phyloP scores from a whole-genome alignment of 2,329 filamentous ascomycete species.

The Ophiostoma angusticollis region DNA sequence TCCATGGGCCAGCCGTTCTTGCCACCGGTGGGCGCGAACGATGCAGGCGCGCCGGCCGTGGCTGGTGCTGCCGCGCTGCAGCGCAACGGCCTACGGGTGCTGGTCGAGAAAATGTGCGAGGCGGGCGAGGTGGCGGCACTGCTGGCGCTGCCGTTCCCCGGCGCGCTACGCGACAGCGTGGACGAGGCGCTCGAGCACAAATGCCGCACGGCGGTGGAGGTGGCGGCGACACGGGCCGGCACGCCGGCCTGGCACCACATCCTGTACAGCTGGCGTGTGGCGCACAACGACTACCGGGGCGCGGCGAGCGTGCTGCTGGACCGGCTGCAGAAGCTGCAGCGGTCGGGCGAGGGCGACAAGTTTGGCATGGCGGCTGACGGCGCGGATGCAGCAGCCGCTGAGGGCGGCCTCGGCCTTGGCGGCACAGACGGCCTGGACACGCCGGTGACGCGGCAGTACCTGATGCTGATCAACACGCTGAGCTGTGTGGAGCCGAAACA shows the following conservation, averaged over 20 bases:
- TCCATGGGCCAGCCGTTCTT: conserved; percentile 39
- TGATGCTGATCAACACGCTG: conserved; percentile 87
- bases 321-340: conserved; percentile 48
- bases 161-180: conserved; percentile 62
- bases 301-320: conserved; percentile 51
- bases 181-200: conserved; percentile 65
- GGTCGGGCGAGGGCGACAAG: conserved; percentile 45
- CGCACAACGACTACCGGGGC: conserved; percentile 75
- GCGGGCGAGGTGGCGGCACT: conserved; percentile 53
- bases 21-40: conserved; percentile 16
- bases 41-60: neutral
- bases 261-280: conserved; percentile 81
- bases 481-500: conserved; percentile 74
- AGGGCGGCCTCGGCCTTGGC: neutral
- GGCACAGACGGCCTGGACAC: conserved; percentile 45
- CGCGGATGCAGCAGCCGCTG: neutral
- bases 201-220: conserved; percentile 39
- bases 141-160: conserved; percentile 58
- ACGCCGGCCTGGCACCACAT: conserved; percentile 85
- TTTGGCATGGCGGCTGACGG: conserved; percentile 19
- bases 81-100: conserved; percentile 54
- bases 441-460: conserved; percentile 59
- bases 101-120: conserved; percentile 59
- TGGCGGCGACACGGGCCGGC: conserved; percentile 46
- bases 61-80: conserved; percentile 42